phyloP scores from a whole-genome alignment of 164 flowering plant genomes.

The Cinnamomum chago region DNA sequence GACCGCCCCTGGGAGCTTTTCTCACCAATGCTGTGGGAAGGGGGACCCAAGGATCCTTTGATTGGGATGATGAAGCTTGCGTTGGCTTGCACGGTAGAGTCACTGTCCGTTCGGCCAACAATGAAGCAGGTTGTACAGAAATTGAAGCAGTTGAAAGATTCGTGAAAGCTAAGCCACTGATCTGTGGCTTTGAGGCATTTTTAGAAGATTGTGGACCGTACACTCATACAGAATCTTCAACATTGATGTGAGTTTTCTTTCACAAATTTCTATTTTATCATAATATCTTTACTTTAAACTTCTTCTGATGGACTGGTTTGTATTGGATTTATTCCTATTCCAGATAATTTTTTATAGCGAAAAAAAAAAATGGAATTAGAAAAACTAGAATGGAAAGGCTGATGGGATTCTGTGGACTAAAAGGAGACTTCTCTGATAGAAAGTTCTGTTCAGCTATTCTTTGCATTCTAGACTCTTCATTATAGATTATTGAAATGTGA shows the following conservation, averaged over 20 bases:
- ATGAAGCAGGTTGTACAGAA: conserved; percentile 58
- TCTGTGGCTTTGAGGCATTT: neutral
- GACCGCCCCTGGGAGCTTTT: conserved; percentile 51
- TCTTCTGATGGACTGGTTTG: neutral
- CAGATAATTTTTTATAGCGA: neutral
- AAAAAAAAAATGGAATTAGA: neutral
- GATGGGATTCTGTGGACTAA: neutral
- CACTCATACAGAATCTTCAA: neutral
- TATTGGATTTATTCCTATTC: neutral
- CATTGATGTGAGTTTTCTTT: conserved; percentile 1
- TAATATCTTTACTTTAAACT: neutral
- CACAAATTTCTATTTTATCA: neutral
- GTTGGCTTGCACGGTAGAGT: conserved; percentile 50
- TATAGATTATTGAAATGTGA: neutral
- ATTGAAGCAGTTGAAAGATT: conserved; percentile 40
- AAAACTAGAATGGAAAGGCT: neutral
- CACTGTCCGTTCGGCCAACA: conserved; percentile 53
- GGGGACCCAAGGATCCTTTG: conserved; percentile 52
- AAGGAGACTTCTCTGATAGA: neutral
- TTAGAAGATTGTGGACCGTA: neutral
- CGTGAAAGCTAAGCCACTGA: conserved; percentile 9
- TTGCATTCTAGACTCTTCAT: conserved; percentile 2
- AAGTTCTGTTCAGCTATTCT: neutral
- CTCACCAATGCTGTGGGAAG: conserved; percentile 46
- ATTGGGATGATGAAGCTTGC: conserved; percentile 57